Evolutionary conservation across 352 stramenopile species (phyloP).

Genomic region (Thalassiosira mediterranea): DNA sequence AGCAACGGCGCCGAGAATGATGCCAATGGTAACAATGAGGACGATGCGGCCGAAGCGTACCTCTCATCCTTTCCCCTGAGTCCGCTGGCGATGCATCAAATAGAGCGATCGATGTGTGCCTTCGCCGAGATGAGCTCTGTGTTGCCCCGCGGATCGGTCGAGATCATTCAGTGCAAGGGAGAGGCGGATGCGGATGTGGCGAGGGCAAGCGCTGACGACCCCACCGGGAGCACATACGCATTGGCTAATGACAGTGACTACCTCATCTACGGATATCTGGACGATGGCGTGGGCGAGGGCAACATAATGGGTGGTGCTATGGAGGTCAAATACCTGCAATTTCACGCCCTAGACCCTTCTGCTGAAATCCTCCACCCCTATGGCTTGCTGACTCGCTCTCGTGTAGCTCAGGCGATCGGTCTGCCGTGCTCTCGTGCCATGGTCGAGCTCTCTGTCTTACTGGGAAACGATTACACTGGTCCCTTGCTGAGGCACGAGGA

Average conservation of each 20-base stretch:
- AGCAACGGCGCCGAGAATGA: neutral
- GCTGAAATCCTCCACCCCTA: neutral
- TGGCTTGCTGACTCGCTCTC: conserved; percentile 28
- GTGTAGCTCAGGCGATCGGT: conserved; percentile 39
- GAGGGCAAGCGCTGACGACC: conserved; percentile 26
- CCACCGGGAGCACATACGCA: conserved; percentile 35
- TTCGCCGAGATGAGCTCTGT: conserved; percentile 25
- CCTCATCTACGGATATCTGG: conserved; percentile 53
- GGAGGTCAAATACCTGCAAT: conserved; percentile 56
- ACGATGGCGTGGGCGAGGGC: neutral
- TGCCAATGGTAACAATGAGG: conserved; percentile 5
- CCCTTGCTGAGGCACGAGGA: conserved; percentile 40
- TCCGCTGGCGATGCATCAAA: conserved; percentile 42
- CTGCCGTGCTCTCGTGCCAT: conserved; percentile 40
- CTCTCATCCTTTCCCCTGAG: conserved; percentile 52
- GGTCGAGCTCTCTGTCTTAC: conserved; percentile 62
- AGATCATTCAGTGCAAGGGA: conserved; percentile 55
- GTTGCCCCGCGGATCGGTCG: conserved; percentile 17
- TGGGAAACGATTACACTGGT: conserved; percentile 71
- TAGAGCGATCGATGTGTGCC: conserved; percentile 27
- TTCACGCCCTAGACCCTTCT: conserved; percentile 43
- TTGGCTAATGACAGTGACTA: conserved; percentile 72
- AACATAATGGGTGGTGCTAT: too few relatives aligned
- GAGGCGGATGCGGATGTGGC: conserved; percentile 68
- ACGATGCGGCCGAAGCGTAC: conserved; percentile 26